phyloP scores from a whole-genome alignment of 495 filamentous ascomycete genomes.

The Penicillium silybi region DNA sequence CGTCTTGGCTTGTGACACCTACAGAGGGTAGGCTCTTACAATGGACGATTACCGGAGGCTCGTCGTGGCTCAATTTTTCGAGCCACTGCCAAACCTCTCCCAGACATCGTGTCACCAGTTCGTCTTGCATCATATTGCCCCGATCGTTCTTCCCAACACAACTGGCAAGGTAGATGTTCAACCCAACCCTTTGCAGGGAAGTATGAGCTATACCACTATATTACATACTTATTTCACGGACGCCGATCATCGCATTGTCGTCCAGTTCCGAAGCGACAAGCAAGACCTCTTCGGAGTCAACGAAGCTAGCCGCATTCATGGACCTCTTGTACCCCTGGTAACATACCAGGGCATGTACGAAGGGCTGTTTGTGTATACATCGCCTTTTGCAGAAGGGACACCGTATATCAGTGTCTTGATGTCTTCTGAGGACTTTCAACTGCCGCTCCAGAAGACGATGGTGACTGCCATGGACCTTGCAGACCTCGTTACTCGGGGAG shows the following conservation, averaged over 20 bases:
- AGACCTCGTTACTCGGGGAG: slow-evolving; percentile 12
- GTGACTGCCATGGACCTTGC: slow-evolving; percentile 6
- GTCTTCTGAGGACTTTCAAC: slow-evolving; percentile 8
- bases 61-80: slow-evolving; percentile 17
- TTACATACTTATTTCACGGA: slow-evolving; percentile 10
- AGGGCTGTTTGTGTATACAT: slow-evolving; percentile 11
- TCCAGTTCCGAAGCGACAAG: slow-evolving; percentile 11
- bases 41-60: slow-evolving; percentile 13
- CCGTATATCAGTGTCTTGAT: slow-evolving; percentile 15
- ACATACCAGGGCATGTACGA: slow-evolving; percentile 11
- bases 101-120: slow-evolving; percentile 16
- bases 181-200: slow-evolving; percentile 10
- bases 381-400: slow-evolving; percentile 12
- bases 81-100: slow-evolving; percentile 13
- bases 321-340: slow-evolving; percentile 13
- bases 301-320: slow-evolving; percentile 10
- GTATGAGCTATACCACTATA: slow-evolving; percentile 13
- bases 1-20: too few species aligned
- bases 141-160: slow-evolving; percentile 8
- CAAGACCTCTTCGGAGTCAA: slow-evolving; percentile 13
- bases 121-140: slow-evolving; percentile 12
- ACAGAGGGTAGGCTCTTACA: slow-evolving; percentile 1
- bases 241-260: slow-evolving; percentile 8
- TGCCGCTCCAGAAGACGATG: slow-evolving; percentile 11
- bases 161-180: slow-evolving; percentile 9